phyloP scores from a whole-genome alignment of 768 basidiomycete species.

The Podaxis mareebaensis region DNA sequence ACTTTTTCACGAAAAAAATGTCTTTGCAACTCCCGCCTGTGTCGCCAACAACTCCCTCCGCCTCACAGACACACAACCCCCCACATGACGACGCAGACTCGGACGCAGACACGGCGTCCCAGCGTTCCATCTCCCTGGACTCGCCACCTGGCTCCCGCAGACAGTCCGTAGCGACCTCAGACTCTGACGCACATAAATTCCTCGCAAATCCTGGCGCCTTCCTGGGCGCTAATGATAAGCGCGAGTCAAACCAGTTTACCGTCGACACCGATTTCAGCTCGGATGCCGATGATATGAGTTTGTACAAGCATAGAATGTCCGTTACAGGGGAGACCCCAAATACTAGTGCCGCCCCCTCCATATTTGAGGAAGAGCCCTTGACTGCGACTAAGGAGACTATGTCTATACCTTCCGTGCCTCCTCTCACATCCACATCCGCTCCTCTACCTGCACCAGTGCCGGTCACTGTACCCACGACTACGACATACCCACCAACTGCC shows the following conservation, averaged over 20 bases:
- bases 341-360: slow-evolving; percentile 52
- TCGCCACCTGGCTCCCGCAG: slow-evolving; percentile 56
- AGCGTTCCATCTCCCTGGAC: slow-evolving; percentile 74
- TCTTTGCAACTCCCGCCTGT: slow-evolving; percentile 30
- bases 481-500: slow-evolving; percentile 63
- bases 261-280: slow-evolving; percentile 56
- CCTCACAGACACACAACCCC: slow-evolving; percentile 29
- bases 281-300: slow-evolving; percentile 53
- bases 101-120: slow-evolving; percentile 78
- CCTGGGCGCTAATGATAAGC: slow-evolving; percentile 7
- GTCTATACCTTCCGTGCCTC: slow-evolving; percentile 15
- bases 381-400: slow-evolving; percentile 27
- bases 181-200: slow-evolving; percentile 15
- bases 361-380: slow-evolving; percentile 33
- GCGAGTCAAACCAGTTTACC: slow-evolving; percentile 35
- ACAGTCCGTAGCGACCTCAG: slow-evolving; percentile 3
- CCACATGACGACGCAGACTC: slow-evolving; percentile 40
- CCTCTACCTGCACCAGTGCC: neutral
- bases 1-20: slow-evolving; percentile 20
- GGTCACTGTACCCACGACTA: slow-evolving; percentile 28
- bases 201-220: slow-evolving; percentile 15
- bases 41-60: slow-evolving; percentile 28
- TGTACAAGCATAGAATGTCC: slow-evolving; percentile 43
- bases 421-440: neutral
- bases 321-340: slow-evolving; percentile 43